Evolutionary conservation across 2,329 filamentous ascomycete species (phyloP), one percentile per base, ranked within the genome.

Genomic region (Xylariaceae sp.): DNA sequence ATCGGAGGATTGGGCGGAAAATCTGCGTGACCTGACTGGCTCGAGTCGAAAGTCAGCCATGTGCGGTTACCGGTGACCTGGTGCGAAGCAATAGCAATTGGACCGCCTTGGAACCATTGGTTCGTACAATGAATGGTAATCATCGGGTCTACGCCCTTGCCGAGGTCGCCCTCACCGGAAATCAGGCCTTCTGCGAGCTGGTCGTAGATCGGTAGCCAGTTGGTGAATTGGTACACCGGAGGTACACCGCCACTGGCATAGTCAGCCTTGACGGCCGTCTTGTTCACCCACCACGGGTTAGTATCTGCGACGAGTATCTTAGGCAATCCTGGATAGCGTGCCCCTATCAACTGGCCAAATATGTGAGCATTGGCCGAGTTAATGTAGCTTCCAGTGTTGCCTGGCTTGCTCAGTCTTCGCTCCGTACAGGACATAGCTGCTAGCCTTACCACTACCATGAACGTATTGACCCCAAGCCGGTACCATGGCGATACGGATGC

Each of bases 251-350:
- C 60, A 2, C 24, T 29, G 10, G 53, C 30, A 43, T 63, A 64
- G 29, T 61, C 56, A 15, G 32, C 56, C 16, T 61, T 59, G 13
- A 62, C 58, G 3, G 57, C 53, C 8, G 52, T 55, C 43, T 61
- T 63, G 43, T 62, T 61, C 39, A 41, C 50, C 60, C 60, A 64
- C 41, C 45, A 60, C 4, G 60, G 62, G 42, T 64, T 64, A 9
- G 58, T 63, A 35, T 63, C 60, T 11, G 60, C 64, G 8, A 57
- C 45, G 9, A 67, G 32, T 5, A 63, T 48, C 37, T 66, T 64
- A 10, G 63, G 58, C 36, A 62, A 47, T 39, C 64, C 64, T 5
- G 61, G 62, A 37, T 63, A 63, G 11, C 64, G 62, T 23, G 53
- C 44, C 7, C 60, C n/a, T 53, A 59, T 18, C 53, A 61, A 41